A percentile compares a stretch with the other conserved stretches of the same genome.
These are phyloP conservation scores for Saksenaea vasiformis DNA, from an alignment of 371 early-diverging fungal genomes.

Conservation along the genomic window DNA sequence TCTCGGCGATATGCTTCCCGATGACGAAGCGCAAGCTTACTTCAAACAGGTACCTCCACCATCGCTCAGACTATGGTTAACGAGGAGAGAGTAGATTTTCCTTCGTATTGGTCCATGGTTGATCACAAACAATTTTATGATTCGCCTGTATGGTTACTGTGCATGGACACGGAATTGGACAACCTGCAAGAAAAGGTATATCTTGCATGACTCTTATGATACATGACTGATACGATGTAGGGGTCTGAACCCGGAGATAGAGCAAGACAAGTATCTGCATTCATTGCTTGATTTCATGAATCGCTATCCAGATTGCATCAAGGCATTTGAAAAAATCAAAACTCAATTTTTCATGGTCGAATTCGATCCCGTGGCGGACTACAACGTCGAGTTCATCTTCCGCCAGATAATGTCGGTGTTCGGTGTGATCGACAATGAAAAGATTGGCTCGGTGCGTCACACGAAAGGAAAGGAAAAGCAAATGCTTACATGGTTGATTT, in stretches of 20 bases:
- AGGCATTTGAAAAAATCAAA: conserved; percentile 49
- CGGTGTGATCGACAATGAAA: conserved; percentile 57
- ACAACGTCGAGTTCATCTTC: conserved; percentile 63
- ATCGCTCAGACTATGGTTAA: not conserved
- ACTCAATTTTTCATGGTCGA: conserved; percentile 47
- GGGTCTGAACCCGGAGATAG: conserved; percentile 18
- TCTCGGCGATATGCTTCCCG: conserved; percentile 32
- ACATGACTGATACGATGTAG: not conserved
- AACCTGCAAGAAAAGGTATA: conserved; percentile 25
- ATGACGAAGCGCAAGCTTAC: conserved; percentile 13
- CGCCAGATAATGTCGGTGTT: conserved; percentile 46
- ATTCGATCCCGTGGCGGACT: conserved; percentile 56
- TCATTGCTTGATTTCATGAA: conserved; percentile 35
- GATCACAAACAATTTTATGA: conserved; percentile 44
- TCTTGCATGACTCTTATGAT: not conserved
- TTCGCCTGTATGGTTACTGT: conserved; percentile 41
- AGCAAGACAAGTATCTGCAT: conserved; percentile 29
- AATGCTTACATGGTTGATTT: not conserved
- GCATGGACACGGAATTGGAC: conserved; percentile 38
- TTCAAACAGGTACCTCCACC: conserved; percentile 24
- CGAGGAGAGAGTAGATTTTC: conserved; percentile 25
- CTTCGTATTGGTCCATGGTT: conserved; percentile 41
- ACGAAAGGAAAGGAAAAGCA: not conserved
- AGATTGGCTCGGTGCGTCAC: conserved; percentile 52
- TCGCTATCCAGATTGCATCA: conserved; percentile 46